These are phyloP conservation scores for Themeda triandra DNA, from an alignment of 176 grass and related monocot species.

Conservation along the genomic window DNA sequence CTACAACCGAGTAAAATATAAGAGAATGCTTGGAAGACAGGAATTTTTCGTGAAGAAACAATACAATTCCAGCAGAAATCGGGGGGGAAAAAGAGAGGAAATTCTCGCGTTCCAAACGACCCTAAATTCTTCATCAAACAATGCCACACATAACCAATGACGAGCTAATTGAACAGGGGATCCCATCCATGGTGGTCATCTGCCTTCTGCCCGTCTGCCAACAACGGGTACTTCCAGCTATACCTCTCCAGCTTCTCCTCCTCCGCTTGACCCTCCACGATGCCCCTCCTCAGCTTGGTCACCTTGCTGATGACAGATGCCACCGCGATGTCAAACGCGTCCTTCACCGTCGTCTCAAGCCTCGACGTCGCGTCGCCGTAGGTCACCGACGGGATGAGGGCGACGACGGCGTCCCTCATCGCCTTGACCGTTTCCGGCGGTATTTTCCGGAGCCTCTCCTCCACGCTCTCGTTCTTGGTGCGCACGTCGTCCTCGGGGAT, in stretches of 20 bases:
- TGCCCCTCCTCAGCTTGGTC: constrained; percentile 26
- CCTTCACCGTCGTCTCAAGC: constrained; percentile 50
- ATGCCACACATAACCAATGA: background rate
- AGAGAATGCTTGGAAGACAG: background rate
- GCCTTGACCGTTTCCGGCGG: constrained; percentile 19
- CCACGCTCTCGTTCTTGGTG: constrained; percentile 35
- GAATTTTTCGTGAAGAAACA: background rate
- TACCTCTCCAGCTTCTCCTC: constrained; percentile 43
- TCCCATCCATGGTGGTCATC: constrained; percentile 62
- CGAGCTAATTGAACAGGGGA: constrained; percentile 33
- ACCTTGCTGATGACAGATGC: constrained; percentile 49
- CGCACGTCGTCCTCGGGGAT: constrained; percentile 60
- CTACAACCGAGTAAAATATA: background rate
- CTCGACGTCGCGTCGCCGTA: constrained; percentile 53
- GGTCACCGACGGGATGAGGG: constrained; percentile 48
- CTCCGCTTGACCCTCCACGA: constrained; percentile 13
- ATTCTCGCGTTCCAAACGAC: background rate
- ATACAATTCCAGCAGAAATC: background rate
- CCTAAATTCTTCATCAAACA: background rate
- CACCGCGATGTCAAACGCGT: constrained; percentile 77
- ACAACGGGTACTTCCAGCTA: constrained; percentile 60
- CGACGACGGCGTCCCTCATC: constrained; percentile 56
- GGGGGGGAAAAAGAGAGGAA: background rate
- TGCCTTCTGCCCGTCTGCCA: constrained; percentile 33
- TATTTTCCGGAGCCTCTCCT: constrained; percentile 48